These are phyloP conservation scores for Starmerella stellata DNA, from an alignment of 805 yeast species.

Conservation along the genomic window DNA sequence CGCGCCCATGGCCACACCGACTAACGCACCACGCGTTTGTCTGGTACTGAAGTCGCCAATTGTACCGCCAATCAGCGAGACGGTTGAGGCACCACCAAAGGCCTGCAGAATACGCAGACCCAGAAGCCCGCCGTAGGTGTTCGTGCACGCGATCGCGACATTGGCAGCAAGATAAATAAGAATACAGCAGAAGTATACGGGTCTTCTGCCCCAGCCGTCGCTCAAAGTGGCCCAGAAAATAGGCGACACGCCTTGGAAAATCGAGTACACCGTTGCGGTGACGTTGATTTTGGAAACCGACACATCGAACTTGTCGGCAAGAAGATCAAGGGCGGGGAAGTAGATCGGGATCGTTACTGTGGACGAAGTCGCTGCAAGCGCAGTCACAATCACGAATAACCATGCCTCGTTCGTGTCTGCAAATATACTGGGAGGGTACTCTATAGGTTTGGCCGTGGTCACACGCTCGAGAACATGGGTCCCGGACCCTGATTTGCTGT, in stretches of 20 bases:
- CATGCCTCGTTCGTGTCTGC: conserved; percentile 7
- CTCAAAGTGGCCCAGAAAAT: conserved; percentile 49
- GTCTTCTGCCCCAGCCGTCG: conserved; percentile 57
- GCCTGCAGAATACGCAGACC: conserved; percentile 62
- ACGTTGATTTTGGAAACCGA: conserved; percentile 43
- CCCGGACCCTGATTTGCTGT: background rate
- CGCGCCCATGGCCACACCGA: conserved; percentile 48
- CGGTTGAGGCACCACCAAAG: conserved; percentile 55
- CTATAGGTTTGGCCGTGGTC: background rate
- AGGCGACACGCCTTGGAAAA: conserved; percentile 65
- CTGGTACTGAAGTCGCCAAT: conserved; percentile 57
- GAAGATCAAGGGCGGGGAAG: conserved; percentile 52
- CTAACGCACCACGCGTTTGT: conserved; percentile 49
- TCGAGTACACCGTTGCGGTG: conserved; percentile 57
- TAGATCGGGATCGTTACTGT: conserved; percentile 60
- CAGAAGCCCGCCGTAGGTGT: conserved; percentile 42
- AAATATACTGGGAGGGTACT: conserved; percentile 10
- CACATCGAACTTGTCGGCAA: conserved; percentile 38
- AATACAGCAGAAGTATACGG: conserved; percentile 39
- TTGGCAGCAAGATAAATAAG: conserved; percentile 41
- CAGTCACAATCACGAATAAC: conserved; percentile 7
- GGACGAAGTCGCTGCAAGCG: conserved; percentile 24
- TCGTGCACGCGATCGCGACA: conserved; percentile 44
- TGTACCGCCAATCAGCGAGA: conserved; percentile 51
- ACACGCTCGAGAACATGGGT: background rate